Conservation (phyloP, 75 land plant genomes). For the Selaginella tamariscina region DNA sequence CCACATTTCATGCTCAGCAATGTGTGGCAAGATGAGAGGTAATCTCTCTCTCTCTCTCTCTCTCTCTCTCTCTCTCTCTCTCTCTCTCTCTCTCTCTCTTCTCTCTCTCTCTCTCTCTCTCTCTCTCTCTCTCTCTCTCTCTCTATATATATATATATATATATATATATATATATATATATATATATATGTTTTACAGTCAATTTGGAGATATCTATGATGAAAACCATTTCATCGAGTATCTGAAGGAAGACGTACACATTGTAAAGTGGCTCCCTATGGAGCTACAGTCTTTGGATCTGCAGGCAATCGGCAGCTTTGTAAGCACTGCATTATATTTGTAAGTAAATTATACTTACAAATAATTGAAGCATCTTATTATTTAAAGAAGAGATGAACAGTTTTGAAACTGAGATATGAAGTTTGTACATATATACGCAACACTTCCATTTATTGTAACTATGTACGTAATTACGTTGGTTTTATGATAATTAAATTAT, state of each 20-base stretch:
- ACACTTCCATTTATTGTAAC: too few relatives aligned
- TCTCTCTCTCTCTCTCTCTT: too few relatives aligned
- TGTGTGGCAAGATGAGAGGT: slow-evolving; percentile 91
- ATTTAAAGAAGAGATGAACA: too few relatives aligned
- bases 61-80: too few relatives aligned
- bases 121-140: not conserved
- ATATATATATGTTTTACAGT: slow-evolving; percentile 28
- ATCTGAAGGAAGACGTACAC: slow-evolving; percentile 59
- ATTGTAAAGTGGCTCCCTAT: slow-evolving; percentile 78
- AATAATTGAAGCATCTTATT: not conserved
- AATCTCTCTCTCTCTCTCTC: too few relatives aligned
- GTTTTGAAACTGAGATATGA: too few relatives aligned
- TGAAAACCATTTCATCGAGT: slow-evolving; percentile 68
- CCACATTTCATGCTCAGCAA: slow-evolving; percentile 70
- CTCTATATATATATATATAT: too few relatives aligned
- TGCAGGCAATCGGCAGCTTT: slow-evolving; percentile 82
- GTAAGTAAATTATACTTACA: not conserved
- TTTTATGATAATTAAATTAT: too few relatives aligned
- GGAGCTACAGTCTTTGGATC: slow-evolving; percentile 68
- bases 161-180: slow-evolving; percentile 10
- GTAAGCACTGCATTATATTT: slow-evolving; percentile 36
- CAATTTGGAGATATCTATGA: slow-evolving; percentile 90
- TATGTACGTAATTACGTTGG: too few relatives aligned
- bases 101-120: not conserved
- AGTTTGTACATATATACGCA: too few relatives aligned